Percentiles rank a stretch among this genome's conserved stretches.
Conservation (phyloP, 306 rosid genomes). For the Prunus fruticosa region DNA sequence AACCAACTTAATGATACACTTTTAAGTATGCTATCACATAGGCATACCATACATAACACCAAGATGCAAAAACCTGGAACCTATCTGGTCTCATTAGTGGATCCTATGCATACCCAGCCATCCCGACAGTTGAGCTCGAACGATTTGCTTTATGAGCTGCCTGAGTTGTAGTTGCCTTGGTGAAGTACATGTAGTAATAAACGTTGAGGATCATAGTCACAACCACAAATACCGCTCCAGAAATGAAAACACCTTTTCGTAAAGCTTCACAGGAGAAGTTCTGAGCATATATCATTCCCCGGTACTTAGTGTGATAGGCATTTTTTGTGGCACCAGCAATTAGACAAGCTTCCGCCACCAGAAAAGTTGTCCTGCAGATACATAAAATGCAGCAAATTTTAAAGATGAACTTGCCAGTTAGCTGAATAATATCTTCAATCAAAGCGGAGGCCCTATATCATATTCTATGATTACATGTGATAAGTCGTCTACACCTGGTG, state of each 20-base stretch:
- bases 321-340: slow-evolving; percentile 88
- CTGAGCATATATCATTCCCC: slow-evolving; percentile 71
- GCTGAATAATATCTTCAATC: not conserved
- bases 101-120: slow-evolving; percentile 73
- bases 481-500: not conserved
- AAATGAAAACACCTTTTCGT: slow-evolving; percentile 80
- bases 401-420: not conserved
- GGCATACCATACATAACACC: slow-evolving; percentile 18
- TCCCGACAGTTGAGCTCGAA: slow-evolving; percentile 70
- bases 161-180: slow-evolving; percentile 63
- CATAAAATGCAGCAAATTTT: not conserved
- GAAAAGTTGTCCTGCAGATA: slow-evolving; percentile 59
- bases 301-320: slow-evolving; percentile 91
- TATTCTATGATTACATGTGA: no score
- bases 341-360: slow-evolving; percentile 83
- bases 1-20: slow-evolving; percentile 10
- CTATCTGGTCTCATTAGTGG: slow-evolving; percentile 5
- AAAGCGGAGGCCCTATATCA: not conserved
- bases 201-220: slow-evolving; percentile 86
- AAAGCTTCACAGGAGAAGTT: slow-evolving; percentile 79
- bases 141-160: slow-evolving; percentile 64
- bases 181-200: slow-evolving; percentile 91
- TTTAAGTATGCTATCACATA: slow-evolving; percentile 15
- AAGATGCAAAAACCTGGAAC: slow-evolving; percentile 26
- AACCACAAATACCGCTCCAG: slow-evolving; percentile 86